phyloP scores from a whole-genome alignment of 495 filamentous ascomycete species.

The Zalerion maritima region DNA sequence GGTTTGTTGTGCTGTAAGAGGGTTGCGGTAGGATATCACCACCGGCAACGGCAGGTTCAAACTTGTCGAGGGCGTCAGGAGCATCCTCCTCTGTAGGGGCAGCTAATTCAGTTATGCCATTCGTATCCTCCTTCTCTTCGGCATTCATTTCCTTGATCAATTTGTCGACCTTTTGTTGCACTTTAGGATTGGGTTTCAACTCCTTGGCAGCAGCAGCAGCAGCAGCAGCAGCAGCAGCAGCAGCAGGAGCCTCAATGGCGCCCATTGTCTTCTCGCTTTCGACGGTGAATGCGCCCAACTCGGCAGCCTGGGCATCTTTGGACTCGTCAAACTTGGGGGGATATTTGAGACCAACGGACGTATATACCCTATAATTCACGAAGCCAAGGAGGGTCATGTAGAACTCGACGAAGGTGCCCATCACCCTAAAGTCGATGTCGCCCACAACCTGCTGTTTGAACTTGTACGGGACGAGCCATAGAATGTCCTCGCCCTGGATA shows the following conservation, averaged over 20 bases:
- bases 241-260: slow-evolving; percentile 26
- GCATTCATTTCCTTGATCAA: slow-evolving; percentile 36
- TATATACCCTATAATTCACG: slow-evolving; percentile 89
- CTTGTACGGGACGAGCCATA: slow-evolving; percentile 94
- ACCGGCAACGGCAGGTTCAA: slow-evolving; percentile 60
- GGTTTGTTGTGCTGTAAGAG: slow-evolving; percentile 37
- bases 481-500: slow-evolving; percentile 91
- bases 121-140: slow-evolving; percentile 27
- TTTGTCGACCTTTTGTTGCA: slow-evolving; percentile 41
- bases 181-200: slow-evolving; percentile 31
- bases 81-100: slow-evolving; percentile 29
- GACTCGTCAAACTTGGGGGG: slow-evolving; percentile 82
- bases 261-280: slow-evolving; percentile 51
- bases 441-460: slow-evolving; percentile 88
- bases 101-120: slow-evolving; percentile 20
- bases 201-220: slow-evolving; percentile 5
- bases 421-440: slow-evolving; percentile 95
- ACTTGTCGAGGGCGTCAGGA: slow-evolving; percentile 69
- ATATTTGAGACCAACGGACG: slow-evolving; percentile 77
- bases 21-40: slow-evolving; percentile 84
- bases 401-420: slow-evolving; percentile 98
- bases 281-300: slow-evolving; percentile 80
- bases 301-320: slow-evolving; percentile 77
- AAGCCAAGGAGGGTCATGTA: slow-evolving; percentile 93
- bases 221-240: slow-evolving; percentile 6